Conservation (phyloP, 2,329 filamentous ascomycete genomes). For the Fusarium hostae region DNA sequence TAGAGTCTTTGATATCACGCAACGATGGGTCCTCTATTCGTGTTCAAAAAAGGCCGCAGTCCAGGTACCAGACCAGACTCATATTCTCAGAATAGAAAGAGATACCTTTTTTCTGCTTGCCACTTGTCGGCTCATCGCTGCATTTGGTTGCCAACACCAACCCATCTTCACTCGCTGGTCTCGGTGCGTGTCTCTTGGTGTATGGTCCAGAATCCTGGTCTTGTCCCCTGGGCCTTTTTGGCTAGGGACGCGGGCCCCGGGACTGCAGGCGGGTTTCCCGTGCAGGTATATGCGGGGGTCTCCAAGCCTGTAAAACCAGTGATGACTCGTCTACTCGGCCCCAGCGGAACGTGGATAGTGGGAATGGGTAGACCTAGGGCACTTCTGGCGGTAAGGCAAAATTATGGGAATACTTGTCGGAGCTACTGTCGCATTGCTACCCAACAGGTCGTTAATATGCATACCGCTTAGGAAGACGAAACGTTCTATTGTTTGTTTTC, state of each 20-base stretch:
- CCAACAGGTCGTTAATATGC: slow-evolving; percentile 37
- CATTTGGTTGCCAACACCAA: slow-evolving; percentile 41
- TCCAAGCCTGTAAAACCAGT: slow-evolving; percentile 38
- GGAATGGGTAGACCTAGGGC: slow-evolving; percentile 30
- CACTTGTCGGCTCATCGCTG: slow-evolving; percentile 47
- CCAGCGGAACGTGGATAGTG: slow-evolving; percentile 31
- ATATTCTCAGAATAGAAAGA: not conserved
- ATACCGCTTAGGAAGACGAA: slow-evolving; percentile 29
- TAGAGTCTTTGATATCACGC: slow-evolving; percentile 15
- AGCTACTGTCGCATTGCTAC: slow-evolving; percentile 47
- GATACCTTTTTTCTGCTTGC: slow-evolving; percentile 33
- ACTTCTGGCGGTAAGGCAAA: slow-evolving; percentile 33
- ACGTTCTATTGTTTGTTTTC: slow-evolving; percentile 17
- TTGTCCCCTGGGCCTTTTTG: slow-evolving; percentile 34
- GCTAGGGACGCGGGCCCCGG: slow-evolving; percentile 38
- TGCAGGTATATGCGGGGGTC: slow-evolving; percentile 41
- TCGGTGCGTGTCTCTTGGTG: slow-evolving; percentile 46
- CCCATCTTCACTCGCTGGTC: slow-evolving; percentile 21
- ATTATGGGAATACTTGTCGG: slow-evolving; percentile 34
- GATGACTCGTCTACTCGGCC: slow-evolving; percentile 30
- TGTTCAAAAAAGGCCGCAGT: slow-evolving; percentile 2
- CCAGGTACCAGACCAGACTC: not conserved
- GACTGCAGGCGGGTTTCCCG: slow-evolving; percentile 44
- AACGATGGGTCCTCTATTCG: slow-evolving; percentile 22
- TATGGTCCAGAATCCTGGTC: slow-evolving; percentile 43